Conservation (phyloP, 441 rosid species). For the Adansonia gregorii region DNA sequence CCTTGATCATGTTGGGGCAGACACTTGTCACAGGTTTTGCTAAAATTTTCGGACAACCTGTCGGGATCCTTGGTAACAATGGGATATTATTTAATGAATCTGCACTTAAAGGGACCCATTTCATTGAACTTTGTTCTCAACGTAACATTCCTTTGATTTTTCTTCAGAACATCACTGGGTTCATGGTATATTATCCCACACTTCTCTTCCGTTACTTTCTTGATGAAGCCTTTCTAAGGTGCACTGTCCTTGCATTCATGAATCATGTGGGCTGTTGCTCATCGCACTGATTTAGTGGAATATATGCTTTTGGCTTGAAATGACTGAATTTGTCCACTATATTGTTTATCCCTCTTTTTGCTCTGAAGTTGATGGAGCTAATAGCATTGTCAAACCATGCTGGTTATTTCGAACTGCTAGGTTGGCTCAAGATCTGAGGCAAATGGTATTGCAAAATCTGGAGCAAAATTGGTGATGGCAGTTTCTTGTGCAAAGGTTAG, state of each 20-base stretch:
- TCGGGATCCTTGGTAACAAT: slow-evolving; percentile 91
- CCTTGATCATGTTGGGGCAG: slow-evolving; percentile 47
- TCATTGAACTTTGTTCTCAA: slow-evolving; percentile 85
- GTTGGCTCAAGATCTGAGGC: slow-evolving; percentile 99
- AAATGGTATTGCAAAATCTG: slow-evolving; percentile 94
- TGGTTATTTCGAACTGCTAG: slow-evolving; percentile 39
- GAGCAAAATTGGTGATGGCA: slow-evolving; percentile 99
- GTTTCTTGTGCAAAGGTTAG: slow-evolving; percentile 94
- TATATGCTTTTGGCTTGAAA: slow-evolving; percentile 8
- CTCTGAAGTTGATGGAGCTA: slow-evolving; percentile 2
- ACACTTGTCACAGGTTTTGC: slow-evolving; percentile 94
- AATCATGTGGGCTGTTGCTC: slow-evolving; percentile 1
- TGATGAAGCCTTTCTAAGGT: slow-evolving; percentile 10
- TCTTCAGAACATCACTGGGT: slow-evolving; percentile 96
- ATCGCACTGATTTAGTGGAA: neutral
- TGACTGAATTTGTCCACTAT: neutral
- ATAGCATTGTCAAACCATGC: neutral
- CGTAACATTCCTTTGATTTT: slow-evolving; percentile 89
- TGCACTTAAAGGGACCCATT: slow-evolving; percentile 94
- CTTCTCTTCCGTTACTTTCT: slow-evolving; percentile 25
- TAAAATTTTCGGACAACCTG: slow-evolving; percentile 79
- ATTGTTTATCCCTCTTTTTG: neutral
- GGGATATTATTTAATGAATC: slow-evolving; percentile 93
- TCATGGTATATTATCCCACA: slow-evolving; percentile 62
- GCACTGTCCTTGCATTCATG: slow-evolving; percentile 8